Evolutionary conservation across 345 rosid genomes (phyloP), one percentile per base, ranked within the genome.

Genomic region (Eucalyptus curtisii): DNA sequence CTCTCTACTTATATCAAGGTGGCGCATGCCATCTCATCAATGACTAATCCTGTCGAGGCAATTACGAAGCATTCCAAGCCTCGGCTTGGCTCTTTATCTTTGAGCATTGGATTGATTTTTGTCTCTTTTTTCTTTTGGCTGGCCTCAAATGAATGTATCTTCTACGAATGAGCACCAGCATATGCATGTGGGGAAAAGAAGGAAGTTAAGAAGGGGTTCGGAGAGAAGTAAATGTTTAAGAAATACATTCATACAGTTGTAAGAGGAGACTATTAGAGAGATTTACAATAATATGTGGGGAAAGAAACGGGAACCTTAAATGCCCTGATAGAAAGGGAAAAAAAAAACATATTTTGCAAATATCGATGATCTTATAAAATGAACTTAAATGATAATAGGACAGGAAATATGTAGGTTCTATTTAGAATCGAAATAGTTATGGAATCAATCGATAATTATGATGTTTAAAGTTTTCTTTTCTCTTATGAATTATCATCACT

Each of bases 401-500:
- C 7, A 0, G 1, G 15, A 59, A 6, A 25, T 10, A 25, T 13
- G 0, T 61, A 6, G 0, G 1, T 12, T 61, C 8, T 27, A 61
- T 61, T 30, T 61, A 61, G 8, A 30, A 61, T 61, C 1, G 2
- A 2, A 13, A 30, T 27, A 11, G 33, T 61, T 27, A 61, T 61
- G 42, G 7, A 68, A 33, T 31, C 8, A 68, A 31, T 16, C 0
- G 11, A 33, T 68, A 68, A 31, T 0, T 17, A 31, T 68, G 42
- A n/a, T n/a, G 5, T 15, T 7, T 2, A 31, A 27, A 59, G 14
- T 27, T 66, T 31, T 8, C 40, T 16, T 8, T 16, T 66, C 24
- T 66, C 79, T 31, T 9, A 8, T 2, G 3, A 68, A 16, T 15
- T 64, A 13, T n/a, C 17, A 64, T n/a, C 37, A 14, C n/a, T n/a